These are phyloP conservation scores for Trichothecium sympodiale DNA, from an alignment of 2,329 filamentous ascomycete genomes.

Conservation along the genomic window DNA sequence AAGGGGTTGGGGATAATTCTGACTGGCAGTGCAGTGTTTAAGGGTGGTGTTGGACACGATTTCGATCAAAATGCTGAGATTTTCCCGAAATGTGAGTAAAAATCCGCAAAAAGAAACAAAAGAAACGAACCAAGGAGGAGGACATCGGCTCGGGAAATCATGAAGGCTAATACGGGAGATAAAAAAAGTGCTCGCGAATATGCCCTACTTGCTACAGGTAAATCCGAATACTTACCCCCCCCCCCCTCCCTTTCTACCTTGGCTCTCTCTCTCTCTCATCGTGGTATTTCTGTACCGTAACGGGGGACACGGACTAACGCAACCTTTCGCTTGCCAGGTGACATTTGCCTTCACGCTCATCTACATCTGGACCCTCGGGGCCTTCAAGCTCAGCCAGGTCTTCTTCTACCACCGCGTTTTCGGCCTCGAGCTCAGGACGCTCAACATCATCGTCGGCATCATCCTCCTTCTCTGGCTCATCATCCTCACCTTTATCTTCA, in stretches of 20 bases:
- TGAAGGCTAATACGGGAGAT: no score
- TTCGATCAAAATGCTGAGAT: constrained; percentile 6
- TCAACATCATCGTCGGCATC: constrained; percentile 47
- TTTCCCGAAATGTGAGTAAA: constrained; percentile 7
- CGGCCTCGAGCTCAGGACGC: constrained; percentile 59
- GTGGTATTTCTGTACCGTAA: background rate
- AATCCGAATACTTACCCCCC: no score
- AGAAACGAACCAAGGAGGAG: no score
- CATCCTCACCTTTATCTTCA: constrained; percentile 10
- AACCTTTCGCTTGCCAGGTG: no score
- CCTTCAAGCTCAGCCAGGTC: background rate
- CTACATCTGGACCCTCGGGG: constrained; percentile 10
- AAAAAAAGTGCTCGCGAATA: no score
- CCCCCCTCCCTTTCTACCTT: no score
- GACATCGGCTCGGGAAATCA: no score
- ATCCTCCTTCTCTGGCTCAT: constrained; percentile 9
- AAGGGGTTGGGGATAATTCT: no score
- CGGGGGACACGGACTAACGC: background rate
- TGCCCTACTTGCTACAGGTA: constrained; percentile 8
- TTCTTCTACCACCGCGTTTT: constrained; percentile 29
- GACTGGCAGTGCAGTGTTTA: no score
- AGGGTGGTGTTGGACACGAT: constrained; percentile 9
- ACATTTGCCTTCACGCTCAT: constrained; percentile 10
- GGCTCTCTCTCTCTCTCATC: no score
- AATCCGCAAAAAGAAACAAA: constrained; percentile 1